Evolutionary conservation across 805 yeast species (phyloP).

Genomic region (Isabelozyma gotoi): DNA sequence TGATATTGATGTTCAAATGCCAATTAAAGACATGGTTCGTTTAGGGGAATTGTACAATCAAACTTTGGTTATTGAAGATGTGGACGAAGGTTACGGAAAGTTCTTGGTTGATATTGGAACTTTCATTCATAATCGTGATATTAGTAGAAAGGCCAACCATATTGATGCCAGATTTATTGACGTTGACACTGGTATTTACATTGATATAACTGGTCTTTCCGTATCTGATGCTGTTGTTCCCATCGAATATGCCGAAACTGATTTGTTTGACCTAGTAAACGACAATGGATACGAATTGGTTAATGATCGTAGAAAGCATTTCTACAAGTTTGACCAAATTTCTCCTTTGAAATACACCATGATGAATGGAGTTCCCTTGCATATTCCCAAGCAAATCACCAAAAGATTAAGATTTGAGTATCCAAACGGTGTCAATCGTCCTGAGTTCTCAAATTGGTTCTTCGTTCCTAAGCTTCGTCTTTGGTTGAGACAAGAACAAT

Average conservation of each 20-base stretch:
- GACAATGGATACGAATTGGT: constrained; percentile 23
- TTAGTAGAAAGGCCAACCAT: constrained; percentile 19
- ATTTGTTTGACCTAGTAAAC: constrained; percentile 7
- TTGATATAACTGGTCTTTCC: constrained; percentile 54
- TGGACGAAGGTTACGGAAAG: constrained; percentile 22
- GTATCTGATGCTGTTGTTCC: constrained; percentile 15
- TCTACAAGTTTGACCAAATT: constrained; percentile 44
- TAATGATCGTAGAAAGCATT: constrained; percentile 61
- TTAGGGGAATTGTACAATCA: constrained; percentile 23
- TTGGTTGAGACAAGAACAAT: constrained; percentile 14
- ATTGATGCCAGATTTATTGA: constrained; percentile 56
- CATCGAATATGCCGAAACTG: constrained; percentile 10
- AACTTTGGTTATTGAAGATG: constrained; percentile 31
- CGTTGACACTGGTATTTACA: constrained; percentile 54
- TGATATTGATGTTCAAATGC: constrained; percentile 30
- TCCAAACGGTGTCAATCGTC: constrained; percentile 9
- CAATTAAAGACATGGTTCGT: constrained; percentile 18
- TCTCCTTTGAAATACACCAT: constrained; percentile 51
- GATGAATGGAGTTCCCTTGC: constrained; percentile 48
- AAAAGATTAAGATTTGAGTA: constrained; percentile 18
- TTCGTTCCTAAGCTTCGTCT: constrained; percentile 16
- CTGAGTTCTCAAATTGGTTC: constrained; percentile 14
- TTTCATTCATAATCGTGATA: constrained; percentile 25
- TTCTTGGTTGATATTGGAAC: constrained; percentile 30
- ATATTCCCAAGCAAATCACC: constrained; percentile 9